Evolutionary conservation across 768 basidiomycete species (phyloP), one percentile per base, ranked within the genome.

Genomic region (Lyophyllum shimeji): DNA sequence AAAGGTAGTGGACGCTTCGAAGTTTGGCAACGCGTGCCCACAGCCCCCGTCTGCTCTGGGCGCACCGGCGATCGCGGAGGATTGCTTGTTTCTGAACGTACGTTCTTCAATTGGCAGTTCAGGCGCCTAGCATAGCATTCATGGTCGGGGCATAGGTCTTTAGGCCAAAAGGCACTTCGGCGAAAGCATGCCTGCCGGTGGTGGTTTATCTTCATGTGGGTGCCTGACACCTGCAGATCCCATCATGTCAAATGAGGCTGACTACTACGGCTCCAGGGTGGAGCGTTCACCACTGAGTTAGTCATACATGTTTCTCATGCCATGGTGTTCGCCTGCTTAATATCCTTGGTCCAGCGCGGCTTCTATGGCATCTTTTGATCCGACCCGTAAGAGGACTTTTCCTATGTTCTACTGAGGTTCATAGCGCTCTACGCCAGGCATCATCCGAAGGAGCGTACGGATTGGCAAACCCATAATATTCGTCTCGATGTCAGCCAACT

Each of bases 1-100:
- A 8, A 70, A 55, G 0, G 55, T 82, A 1, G 66, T 72, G 34
- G 64, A 79, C 54, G 81, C 85, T 15, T 74, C 76, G 12, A 50
- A 62, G 7, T 85, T 85, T 56, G 82, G 82, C 0, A 73, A 81
- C 56, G 82, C 81, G 1, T 86, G 83, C 62, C 82, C 81, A 23
- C 84, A 84, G 55, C 74, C 74, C 9, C 64, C 72, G 7, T 31
- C 59, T 2, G 61, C 46, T 23, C 64, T 81, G 0, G 78, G 77
- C 13, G 82, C 79, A 12, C 70, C 75, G n/a, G n/a, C n/a, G 2
- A 69, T 77, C 8, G 70, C 69, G 7, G 84, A 86, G 63, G 78
- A 84, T 53, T 86, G 84, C 56, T 63, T 86, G n/a, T 73, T 68
- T 42, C 66, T 86, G 44, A 84, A 85, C 58, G 84, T 78, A 50